phyloP scores from a whole-genome alignment of 441 rosid species.

The Mallotus repandus region DNA sequence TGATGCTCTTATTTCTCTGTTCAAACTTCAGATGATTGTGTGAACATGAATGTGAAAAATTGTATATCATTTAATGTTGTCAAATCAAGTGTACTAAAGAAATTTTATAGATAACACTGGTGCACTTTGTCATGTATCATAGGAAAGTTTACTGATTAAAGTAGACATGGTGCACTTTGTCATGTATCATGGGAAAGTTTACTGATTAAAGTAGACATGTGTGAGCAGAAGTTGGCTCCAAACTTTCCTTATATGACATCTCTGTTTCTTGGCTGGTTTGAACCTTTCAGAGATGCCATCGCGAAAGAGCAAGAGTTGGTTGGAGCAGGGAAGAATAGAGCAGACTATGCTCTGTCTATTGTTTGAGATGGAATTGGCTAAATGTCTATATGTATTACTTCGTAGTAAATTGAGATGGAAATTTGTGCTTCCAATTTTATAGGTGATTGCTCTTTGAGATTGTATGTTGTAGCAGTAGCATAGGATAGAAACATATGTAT shows the following conservation, averaged over 20 bases:
- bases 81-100: neutral
- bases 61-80: neutral
- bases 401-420: neutral
- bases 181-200: neutral
- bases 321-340: too few relatives aligned
- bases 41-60: neutral
- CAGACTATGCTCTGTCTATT: too few relatives aligned
- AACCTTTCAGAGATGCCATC: too few relatives aligned
- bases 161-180: neutral
- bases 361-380: neutral
- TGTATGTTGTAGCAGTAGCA: neutral
- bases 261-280: too few relatives aligned
- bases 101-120: neutral
- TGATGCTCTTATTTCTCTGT: neutral
- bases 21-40: slow-evolving; percentile 2
- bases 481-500: neutral
- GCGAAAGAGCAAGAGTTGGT: too few relatives aligned
- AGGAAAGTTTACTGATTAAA: neutral
- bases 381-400: neutral
- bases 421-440: neutral
- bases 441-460: neutral
- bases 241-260: too few relatives aligned
- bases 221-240: too few relatives aligned
- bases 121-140: neutral
- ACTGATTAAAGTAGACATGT: neutral